Evolutionary conservation across 208 protist species (phyloP).

Genomic region (Crithidia mellificae): DNA sequence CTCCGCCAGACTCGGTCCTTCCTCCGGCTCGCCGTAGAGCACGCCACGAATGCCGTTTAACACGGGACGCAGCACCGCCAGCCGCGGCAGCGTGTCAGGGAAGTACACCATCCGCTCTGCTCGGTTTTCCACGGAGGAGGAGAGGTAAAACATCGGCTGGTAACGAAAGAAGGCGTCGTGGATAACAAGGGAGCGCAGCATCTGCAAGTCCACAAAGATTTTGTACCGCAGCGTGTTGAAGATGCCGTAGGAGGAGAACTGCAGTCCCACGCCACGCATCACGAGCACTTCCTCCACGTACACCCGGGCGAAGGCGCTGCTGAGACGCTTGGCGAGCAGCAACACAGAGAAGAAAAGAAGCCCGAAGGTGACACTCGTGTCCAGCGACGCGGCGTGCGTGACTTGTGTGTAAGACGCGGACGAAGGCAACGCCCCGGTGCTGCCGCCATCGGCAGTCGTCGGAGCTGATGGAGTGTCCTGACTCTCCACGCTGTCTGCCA

Average conservation of each 20-base stretch:
- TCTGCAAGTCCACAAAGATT: constrained; percentile 64
- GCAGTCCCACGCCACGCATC: constrained; percentile 78
- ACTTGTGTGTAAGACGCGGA: constrained; percentile 9
- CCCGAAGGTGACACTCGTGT: constrained; percentile 19
- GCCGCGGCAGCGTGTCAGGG: constrained; percentile 70
- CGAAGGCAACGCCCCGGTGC: not conserved
- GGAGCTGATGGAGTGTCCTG: not conserved
- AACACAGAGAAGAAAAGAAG: constrained; percentile 36
- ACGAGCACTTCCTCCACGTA: constrained; percentile 79
- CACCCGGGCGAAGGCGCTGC: constrained; percentile 34
- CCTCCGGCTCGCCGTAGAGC: constrained; percentile 73
- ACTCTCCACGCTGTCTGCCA: not conserved
- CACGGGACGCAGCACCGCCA: constrained; percentile 66
- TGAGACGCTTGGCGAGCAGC: constrained; percentile 41
- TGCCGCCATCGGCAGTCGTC: not conserved
- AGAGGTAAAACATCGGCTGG: constrained; percentile 83
- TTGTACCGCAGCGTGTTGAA: constrained; percentile 52
- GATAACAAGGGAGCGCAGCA: constrained; percentile 76
- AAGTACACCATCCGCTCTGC: constrained; percentile 66
- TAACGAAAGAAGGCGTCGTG: constrained; percentile 85
- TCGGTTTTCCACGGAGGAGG: constrained; percentile 73
- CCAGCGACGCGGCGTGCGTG: constrained; percentile 7
- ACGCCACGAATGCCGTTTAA: constrained; percentile 72
- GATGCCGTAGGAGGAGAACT: constrained; percentile 69
- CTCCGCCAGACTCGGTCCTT: constrained; percentile 55